Percentiles rank a stretch among this genome's conserved stretches.
Evolutionary conservation across 176 grass and related monocot genomes (phyloP).

Genomic region (Hsuehochloa calcarea): DNA sequence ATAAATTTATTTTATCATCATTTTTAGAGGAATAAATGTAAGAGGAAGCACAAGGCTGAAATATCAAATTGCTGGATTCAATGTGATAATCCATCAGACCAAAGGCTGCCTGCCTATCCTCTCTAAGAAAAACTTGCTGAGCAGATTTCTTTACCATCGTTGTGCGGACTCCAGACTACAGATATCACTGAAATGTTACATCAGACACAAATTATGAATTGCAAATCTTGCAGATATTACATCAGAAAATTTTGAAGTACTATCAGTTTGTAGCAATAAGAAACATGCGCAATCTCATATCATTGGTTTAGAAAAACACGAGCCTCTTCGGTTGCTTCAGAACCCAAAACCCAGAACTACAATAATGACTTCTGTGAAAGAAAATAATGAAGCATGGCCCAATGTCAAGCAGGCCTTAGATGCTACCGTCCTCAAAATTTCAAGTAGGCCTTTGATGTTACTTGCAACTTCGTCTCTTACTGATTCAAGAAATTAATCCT

Average conservation of each 20-base stretch:
- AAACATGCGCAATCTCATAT: neutral
- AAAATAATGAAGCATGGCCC: neutral
- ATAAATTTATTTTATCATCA: neutral
- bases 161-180: no score
- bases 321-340: no score
- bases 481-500: neutral
- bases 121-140: neutral
- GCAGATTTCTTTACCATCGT: neutral
- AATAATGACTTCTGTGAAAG: neutral
- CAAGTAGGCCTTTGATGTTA: neutral
- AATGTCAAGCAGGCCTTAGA: neutral
- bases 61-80: neutral
- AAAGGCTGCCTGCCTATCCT: neutral
- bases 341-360: no score
- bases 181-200: no score
- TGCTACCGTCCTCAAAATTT: neutral
- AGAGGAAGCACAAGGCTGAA: neutral
- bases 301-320: no score
- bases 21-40: neutral
- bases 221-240: neutral
- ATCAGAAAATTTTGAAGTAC: no score
- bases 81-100: no score
- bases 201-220: neutral
- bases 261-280: neutral
- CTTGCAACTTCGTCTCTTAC: neutral